Base-by-base conservation (phyloP, 2,329 filamentous ascomycete species). In the Teratosphaeria nubilosa region DNA sequence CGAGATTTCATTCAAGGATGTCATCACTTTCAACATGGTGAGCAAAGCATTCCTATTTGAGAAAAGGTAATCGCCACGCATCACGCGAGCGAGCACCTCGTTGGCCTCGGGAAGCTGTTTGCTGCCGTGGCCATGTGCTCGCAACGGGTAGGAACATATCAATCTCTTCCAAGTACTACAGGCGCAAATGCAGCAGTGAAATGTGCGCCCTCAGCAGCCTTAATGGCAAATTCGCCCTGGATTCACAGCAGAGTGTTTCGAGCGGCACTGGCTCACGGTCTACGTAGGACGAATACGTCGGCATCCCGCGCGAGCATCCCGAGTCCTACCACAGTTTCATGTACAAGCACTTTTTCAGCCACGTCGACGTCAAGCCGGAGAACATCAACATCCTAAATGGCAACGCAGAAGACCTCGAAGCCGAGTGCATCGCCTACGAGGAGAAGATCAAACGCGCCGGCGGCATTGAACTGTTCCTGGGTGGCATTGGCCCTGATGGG, bases 301-400 rank as follows among this genome's bases (percentile, higher is more conserved):
- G 87, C 58, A 82, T 95, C 62, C 86, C 89, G 34, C 84, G 88
- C 68, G 88, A 91, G 66, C 88, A 95, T 71, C 85, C 88, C 13
- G 86, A 94, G 72, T 90, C 86, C 68, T 95, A 95, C 75, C 90
- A 95, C 77, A 88, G 86, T 64, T 95, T 94, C 78, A 94, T 95
- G 90, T 95, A 91, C 82, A 89, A 88, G 75, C 82, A 94, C 76
- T 90, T 95, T 79, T 95, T 95, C 79, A 89, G 87, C 51, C 89
- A 85, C 63, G 86, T 94, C 66, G 88, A 95, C 69, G 86, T 94
- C 65, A 82, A 85, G 64, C 90, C 90, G 5, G 81, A 82, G 68
- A 91, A 92, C 71, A 90, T 94, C 70, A 86, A 95, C 75, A 90
- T 94, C 68, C 82, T 92, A 45, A 84, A 92, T 69, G 89, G 89